Conservation (phyloP, 805 yeast species). For the Myxozyma lipomycoides region DNA sequence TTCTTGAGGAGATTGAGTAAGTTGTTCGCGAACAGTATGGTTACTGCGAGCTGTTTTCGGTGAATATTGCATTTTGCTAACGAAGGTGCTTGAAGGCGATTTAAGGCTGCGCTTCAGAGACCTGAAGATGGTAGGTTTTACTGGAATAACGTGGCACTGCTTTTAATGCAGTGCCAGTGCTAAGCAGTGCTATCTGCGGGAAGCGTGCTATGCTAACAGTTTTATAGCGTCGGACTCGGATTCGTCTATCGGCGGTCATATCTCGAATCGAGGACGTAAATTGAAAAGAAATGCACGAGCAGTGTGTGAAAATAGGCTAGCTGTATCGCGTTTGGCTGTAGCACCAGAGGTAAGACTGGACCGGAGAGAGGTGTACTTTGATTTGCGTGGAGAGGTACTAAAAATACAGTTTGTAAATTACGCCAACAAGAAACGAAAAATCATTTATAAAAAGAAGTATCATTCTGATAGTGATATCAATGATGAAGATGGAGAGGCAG, state of each 20-base stretch:
- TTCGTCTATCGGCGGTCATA: conserved; percentile 33
- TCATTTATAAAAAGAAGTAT: conserved; percentile 35
- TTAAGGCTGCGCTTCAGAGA: conserved; percentile 36
- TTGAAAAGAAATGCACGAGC: conserved; percentile 48
- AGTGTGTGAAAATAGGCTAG: conserved; percentile 46
- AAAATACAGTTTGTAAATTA: conserved; percentile 23
- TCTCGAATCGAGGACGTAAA: conserved; percentile 56
- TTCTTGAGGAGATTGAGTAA: conserved; percentile 28
- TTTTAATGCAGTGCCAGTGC: neutral
- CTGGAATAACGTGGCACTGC: conserved; percentile 24
- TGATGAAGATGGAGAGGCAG: conserved; percentile 34
- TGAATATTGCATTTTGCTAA: too few species aligned
- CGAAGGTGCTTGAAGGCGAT: conserved; percentile 32
- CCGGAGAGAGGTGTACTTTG: neutral
- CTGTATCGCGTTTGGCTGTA: conserved; percentile 30
- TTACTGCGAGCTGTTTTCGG: neutral
- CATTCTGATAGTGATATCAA: conserved; percentile 25
- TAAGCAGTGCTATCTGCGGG: neutral
- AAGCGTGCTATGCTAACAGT: neutral
- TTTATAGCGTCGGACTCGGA: conserved; percentile 33
- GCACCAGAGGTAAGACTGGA: conserved; percentile 30
- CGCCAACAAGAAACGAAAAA: conserved; percentile 36
- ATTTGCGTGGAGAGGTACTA: neutral
- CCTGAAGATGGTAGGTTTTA: conserved; percentile 33
- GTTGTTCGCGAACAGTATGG: conserved; percentile 8